Evolutionary conservation across 257 asterid species (phyloP).

Genomic region (Catharanthus roseus): DNA sequence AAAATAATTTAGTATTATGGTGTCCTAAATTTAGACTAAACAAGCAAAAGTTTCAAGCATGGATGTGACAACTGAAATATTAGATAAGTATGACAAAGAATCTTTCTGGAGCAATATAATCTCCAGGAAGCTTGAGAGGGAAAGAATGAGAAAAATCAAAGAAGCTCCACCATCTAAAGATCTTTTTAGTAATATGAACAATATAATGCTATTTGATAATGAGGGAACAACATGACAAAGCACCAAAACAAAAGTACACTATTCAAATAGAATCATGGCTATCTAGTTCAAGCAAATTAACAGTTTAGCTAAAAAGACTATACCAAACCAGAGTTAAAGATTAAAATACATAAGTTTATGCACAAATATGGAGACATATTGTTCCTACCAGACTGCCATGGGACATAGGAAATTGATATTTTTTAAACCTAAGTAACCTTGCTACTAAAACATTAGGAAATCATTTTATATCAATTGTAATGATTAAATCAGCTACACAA

Average conservation of each 20-base stretch:
- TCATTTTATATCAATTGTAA: background rate
- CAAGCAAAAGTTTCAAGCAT: background rate
- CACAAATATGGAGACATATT: background rate
- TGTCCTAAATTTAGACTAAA: background rate
- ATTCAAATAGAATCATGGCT: background rate
- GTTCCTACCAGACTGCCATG: background rate
- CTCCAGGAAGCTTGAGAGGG: background rate
- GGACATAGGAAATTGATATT: background rate
- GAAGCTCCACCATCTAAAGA: background rate
- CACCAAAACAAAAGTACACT: slow-evolving; percentile 39
- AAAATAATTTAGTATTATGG: background rate
- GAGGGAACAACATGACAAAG: slow-evolving; percentile 85
- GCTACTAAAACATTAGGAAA: background rate
- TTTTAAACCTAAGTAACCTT: background rate
- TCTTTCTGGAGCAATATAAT: background rate
- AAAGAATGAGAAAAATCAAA: background rate
- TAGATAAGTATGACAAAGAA: background rate
- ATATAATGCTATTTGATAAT: background rate
- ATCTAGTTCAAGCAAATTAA: background rate
- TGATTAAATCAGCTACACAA: background rate
- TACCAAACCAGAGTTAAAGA: background rate
- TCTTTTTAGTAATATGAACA: no score
- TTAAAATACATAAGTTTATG: background rate
- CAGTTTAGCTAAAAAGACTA: background rate
- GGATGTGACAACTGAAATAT: background rate